These are phyloP conservation scores for Metschnikowia peoriensis DNA, from an alignment of 805 yeast species.

Conservation along the genomic window DNA sequence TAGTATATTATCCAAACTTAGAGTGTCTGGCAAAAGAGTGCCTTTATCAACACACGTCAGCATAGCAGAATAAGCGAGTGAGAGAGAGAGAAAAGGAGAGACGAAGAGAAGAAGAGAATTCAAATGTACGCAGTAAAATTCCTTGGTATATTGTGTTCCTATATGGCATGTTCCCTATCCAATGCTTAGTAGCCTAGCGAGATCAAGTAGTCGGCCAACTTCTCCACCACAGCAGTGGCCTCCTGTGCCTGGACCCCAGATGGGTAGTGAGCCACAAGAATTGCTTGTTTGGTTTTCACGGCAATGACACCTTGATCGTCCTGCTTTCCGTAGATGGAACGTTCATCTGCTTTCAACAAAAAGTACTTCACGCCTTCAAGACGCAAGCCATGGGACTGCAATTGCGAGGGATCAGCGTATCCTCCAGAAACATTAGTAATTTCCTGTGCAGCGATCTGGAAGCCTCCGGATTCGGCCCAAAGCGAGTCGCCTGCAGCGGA, in stretches of 20 bases:
- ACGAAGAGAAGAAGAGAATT: neutral
- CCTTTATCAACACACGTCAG: no score
- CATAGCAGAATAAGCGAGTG: neutral
- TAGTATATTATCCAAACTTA: no score
- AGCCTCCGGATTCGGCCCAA: conserved; percentile 84
- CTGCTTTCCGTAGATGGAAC: conserved; percentile 89
- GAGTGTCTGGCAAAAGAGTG: no score
- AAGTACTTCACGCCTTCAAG: conserved; percentile 84
- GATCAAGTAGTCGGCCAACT: conserved; percentile 91
- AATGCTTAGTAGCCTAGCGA: conserved; percentile 67
- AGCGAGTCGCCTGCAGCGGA: conserved; percentile 92
- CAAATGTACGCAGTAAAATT: neutral
- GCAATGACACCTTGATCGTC: conserved; percentile 86
- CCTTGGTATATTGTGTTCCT: conserved; percentile 7
- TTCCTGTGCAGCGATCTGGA: conserved; percentile 66
- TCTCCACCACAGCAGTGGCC: conserved; percentile 92
- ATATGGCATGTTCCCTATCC: neutral
- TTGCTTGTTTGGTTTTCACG: conserved; percentile 92
- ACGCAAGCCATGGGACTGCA: conserved; percentile 86
- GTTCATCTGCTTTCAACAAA: conserved; percentile 82
- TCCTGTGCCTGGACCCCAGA: conserved; percentile 90
- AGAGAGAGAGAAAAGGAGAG: neutral
- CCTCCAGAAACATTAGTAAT: conserved; percentile 73
- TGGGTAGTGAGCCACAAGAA: conserved; percentile 91
- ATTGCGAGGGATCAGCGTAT: conserved; percentile 70